Conservation (phyloP, 2,329 filamentous ascomycete species). For the Beauveria varroae region DNA sequence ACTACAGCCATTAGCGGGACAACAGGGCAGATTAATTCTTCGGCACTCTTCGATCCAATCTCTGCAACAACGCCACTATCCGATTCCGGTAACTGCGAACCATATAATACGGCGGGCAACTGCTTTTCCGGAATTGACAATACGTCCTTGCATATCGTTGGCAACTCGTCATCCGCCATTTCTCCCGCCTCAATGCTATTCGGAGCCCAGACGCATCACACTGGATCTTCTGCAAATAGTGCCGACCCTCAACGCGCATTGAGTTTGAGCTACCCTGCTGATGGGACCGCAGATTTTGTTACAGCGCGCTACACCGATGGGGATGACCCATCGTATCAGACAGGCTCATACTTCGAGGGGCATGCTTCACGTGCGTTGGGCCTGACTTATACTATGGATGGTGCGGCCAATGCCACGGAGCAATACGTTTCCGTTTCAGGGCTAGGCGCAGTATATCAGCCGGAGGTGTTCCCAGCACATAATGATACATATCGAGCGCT, state of each 20-base stretch:
- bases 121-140: background rate
- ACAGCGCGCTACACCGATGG: background rate
- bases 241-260: background rate
- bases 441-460: background rate
- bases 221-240: background rate
- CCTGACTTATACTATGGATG: background rate
- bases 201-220: background rate
- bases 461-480: background rate
- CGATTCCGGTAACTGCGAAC: background rate
- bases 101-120: background rate
- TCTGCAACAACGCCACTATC: background rate
- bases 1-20: background rate
- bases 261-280: background rate
- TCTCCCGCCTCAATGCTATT: background rate
- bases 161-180: background rate
- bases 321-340: background rate
- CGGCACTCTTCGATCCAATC: background rate
- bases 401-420: background rate
- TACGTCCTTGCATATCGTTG: background rate
- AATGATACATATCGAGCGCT: background rate
- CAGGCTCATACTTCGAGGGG: background rate
- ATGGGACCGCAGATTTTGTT: background rate
- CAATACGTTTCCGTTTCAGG: background rate
- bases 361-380: background rate
- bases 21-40: background rate